Conservation (phyloP, 2,329 filamentous ascomycete genomes). For the Leptosphaerulina australis region DNA sequence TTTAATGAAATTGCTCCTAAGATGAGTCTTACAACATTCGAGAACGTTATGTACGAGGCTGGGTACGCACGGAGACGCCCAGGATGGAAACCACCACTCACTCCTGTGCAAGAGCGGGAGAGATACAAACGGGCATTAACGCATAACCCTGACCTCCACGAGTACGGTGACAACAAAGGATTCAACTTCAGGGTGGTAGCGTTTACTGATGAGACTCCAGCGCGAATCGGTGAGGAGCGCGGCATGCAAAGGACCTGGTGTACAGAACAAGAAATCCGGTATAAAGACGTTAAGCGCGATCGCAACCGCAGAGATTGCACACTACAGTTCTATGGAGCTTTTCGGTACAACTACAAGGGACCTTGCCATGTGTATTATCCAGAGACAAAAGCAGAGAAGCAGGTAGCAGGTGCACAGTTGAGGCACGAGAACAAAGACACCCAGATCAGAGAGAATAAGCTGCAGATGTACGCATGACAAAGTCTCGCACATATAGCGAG, state of each 20-base stretch:
- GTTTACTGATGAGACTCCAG: neutral
- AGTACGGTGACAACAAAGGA: neutral
- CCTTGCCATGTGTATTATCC: neutral
- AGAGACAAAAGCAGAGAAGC: neutral
- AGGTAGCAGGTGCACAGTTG: neutral
- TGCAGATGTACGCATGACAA: neutral
- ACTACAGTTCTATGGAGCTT: neutral
- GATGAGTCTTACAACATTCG: slow-evolving; percentile 4
- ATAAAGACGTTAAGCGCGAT: neutral
- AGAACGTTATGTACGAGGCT: slow-evolving; percentile 13
- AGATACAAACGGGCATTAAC: neutral
- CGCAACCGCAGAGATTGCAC: neutral
- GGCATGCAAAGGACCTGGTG: slow-evolving; percentile 1
- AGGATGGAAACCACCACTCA: slow-evolving; percentile 1
- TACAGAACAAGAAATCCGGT: neutral
- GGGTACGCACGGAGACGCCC: neutral
- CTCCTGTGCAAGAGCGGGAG: neutral
- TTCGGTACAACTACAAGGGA: neutral
- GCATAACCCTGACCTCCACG: neutral
- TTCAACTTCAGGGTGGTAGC: neutral
- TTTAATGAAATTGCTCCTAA: slow-evolving; percentile 3
- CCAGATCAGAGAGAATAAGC: neutral
- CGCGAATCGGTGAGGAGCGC: neutral
- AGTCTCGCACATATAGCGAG: neutral
- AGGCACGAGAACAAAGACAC: no score